These are phyloP conservation scores for Elongisporangium senticosum DNA, from an alignment of 352 stramenopile genomes.

Conservation along the genomic window DNA sequence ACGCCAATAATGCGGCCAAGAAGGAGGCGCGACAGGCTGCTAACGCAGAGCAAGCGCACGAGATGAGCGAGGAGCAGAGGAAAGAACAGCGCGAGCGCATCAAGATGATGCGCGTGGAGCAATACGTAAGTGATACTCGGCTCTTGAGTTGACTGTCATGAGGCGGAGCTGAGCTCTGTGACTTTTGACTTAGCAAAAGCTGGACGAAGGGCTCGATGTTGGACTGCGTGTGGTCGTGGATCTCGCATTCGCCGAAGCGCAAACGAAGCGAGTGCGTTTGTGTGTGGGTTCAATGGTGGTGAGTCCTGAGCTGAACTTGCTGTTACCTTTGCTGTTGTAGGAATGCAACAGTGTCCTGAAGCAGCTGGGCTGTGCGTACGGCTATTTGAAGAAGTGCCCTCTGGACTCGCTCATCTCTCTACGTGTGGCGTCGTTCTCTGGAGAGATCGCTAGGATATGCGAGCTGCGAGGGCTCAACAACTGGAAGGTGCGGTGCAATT, in stretches of 20 bases:
- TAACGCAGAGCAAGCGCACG: slow-evolving; percentile 1
- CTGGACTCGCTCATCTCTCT: slow-evolving; percentile 60
- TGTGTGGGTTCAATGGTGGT: not conserved
- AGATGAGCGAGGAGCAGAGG: slow-evolving; percentile 40
- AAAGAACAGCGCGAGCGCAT: slow-evolving; percentile 44
- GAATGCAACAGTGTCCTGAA: slow-evolving; percentile 79
- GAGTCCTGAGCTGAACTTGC: not conserved
- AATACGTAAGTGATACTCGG: slow-evolving; percentile 48
- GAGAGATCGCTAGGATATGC: slow-evolving; percentile 24
- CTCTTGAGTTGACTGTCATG: not conserved
- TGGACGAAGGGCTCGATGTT: slow-evolving; percentile 30
- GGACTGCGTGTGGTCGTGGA: slow-evolving; percentile 66
- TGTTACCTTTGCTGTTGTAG: slow-evolving; percentile 11
- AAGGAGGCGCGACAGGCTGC: slow-evolving; percentile 14
- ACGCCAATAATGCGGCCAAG: slow-evolving; percentile 18
- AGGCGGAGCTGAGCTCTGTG: not conserved
- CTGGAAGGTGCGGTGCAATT: slow-evolving; percentile 51
- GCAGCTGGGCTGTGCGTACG: slow-evolving; percentile 70
- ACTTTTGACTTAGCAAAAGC: slow-evolving; percentile 49
- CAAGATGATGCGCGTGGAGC: slow-evolving; percentile 69
- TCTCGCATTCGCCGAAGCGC: slow-evolving; percentile 39
- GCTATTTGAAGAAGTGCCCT: slow-evolving; percentile 67
- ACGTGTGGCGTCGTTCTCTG: slow-evolving; percentile 41
- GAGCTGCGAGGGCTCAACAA: slow-evolving; percentile 31
- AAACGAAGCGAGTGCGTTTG: slow-evolving; percentile 40